A percentile compares a stretch with the other conserved stretches of the same genome.
phyloP scores from a whole-genome alignment of 2,329 filamentous ascomycete species.

The Basipetospora chlamydospora region DNA sequence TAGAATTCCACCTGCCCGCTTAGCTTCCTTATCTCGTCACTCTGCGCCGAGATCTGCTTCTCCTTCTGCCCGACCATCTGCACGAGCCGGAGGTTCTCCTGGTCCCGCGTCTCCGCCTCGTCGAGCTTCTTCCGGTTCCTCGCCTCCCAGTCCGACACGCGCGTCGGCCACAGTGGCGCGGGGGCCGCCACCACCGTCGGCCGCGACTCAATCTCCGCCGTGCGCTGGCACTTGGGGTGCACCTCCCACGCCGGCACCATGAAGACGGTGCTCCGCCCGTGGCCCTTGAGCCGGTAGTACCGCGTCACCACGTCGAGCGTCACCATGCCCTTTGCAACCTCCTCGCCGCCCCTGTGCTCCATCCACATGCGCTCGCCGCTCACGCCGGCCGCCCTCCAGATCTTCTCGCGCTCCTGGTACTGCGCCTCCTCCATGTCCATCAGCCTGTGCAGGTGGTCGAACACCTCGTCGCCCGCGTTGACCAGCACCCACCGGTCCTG shows the following conservation, averaged over 20 bases:
- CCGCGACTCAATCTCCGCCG: conserved; percentile 26
- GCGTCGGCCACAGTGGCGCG: conserved; percentile 16
- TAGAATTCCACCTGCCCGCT: conserved; percentile 2
- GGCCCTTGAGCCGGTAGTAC: conserved; percentile 35
- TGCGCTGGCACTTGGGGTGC: conserved; percentile 29
- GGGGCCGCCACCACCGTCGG: conserved; percentile 23
- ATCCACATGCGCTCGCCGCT: conserved; percentile 24
- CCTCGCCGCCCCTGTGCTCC: conserved; percentile 14
- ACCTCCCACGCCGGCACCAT: conserved; percentile 33
- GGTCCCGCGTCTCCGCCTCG: conserved; percentile 9
- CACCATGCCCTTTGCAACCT: conserved; percentile 29
- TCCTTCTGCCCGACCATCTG: conserved; percentile 16
- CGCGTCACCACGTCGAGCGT: conserved; percentile 33
- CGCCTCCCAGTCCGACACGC: conserved; percentile 18
- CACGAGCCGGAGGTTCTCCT: conserved; percentile 9
- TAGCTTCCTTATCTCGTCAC: neutral
- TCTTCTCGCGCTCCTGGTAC: conserved; percentile 18
- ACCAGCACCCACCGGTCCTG: conserved; percentile 42
- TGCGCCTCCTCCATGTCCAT: conserved; percentile 31
- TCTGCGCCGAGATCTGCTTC: conserved; percentile 5
- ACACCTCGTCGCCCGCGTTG: conserved; percentile 39
- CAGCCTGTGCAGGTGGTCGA: conserved; percentile 27
- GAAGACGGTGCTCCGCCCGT: conserved; percentile 33
- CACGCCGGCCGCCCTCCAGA: conserved; percentile 22
- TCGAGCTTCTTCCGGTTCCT: conserved; percentile 13